These are phyloP conservation scores for Chalaropsis thielavioides DNA, from an alignment of 2,329 filamentous ascomycete species.

Conservation along the genomic window DNA sequence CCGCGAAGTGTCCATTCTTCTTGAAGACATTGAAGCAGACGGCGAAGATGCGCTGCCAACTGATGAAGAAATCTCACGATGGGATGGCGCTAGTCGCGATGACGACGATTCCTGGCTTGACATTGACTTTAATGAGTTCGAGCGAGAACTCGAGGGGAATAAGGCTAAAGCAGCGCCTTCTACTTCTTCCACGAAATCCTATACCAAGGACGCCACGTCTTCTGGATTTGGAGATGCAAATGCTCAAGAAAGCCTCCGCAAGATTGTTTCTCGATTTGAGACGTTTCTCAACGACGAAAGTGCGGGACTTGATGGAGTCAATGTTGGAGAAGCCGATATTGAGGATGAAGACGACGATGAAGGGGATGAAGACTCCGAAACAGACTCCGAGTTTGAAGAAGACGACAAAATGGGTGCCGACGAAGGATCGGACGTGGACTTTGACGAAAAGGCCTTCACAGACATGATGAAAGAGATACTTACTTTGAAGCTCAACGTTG, in stretches of 20 bases:
- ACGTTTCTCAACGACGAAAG: slow-evolving; percentile 76
- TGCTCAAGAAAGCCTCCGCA: slow-evolving; percentile 63
- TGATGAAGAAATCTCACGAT: slow-evolving; percentile 55
- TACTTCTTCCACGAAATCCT: neutral
- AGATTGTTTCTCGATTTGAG: slow-evolving; percentile 90
- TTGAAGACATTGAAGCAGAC: slow-evolving; percentile 62
- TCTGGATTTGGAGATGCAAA: slow-evolving; percentile 49
- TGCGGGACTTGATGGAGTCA: slow-evolving; percentile 65
- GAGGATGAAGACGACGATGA: slow-evolving; percentile 32
- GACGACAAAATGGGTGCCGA: slow-evolving; percentile 52
- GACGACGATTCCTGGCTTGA: slow-evolving; percentile 87
- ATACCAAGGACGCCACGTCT: slow-evolving; percentile 14
- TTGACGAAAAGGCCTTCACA: slow-evolving; percentile 73
- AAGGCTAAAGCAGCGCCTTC: slow-evolving; percentile 18
- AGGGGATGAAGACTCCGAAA: slow-evolving; percentile 26
- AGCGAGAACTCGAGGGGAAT: slow-evolving; percentile 55
- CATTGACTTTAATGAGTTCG: slow-evolving; percentile 80
- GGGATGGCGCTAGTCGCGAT: slow-evolving; percentile 47
- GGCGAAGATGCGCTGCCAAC: slow-evolving; percentile 52
- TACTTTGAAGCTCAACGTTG: slow-evolving; percentile 38
- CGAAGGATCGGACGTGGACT: slow-evolving; percentile 62
- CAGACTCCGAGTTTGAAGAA: neutral
- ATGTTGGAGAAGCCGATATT: slow-evolving; percentile 40
- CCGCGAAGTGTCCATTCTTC: slow-evolving; percentile 59
- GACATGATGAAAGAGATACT: slow-evolving; percentile 88